Evolutionary conservation across 2,329 filamentous ascomycete species (phyloP).

Genomic region (Conoideocrella luteorostrata): DNA sequence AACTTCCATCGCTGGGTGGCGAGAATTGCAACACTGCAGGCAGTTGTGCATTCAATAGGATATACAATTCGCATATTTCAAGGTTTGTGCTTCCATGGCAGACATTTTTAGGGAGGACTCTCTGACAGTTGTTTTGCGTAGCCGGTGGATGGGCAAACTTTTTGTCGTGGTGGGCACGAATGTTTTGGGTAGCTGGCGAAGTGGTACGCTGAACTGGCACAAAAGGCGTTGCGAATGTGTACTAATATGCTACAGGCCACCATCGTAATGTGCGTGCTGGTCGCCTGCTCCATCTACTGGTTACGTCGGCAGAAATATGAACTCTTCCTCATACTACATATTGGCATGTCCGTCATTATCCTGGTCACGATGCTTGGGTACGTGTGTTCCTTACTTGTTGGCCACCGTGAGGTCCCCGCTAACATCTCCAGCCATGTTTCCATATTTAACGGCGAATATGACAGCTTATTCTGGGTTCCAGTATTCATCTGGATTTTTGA

Average conservation of each 20-base stretch:
- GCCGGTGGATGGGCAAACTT: slow-evolving; percentile 33
- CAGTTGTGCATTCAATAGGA: slow-evolving; percentile 54
- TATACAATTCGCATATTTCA: slow-evolving; percentile 44
- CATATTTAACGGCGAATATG: slow-evolving; percentile 44
- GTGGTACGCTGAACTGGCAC: slow-evolving; percentile 22
- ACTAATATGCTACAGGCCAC: slow-evolving; percentile 28
- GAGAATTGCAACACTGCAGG: slow-evolving; percentile 54
- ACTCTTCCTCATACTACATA: slow-evolving; percentile 42
- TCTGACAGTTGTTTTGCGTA: slow-evolving; percentile 13
- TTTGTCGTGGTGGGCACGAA: slow-evolving; percentile 29
- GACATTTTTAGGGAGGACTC: no score
- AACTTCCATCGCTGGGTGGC: slow-evolving; percentile 63
- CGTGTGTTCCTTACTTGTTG: slow-evolving; percentile 16
- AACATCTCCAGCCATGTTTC: slow-evolving; percentile 36
- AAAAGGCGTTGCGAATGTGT: background rate
- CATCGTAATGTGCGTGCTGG: slow-evolving; percentile 36
- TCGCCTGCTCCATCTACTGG: slow-evolving; percentile 43
- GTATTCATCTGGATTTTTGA: slow-evolving; percentile 44
- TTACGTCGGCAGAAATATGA: slow-evolving; percentile 49
- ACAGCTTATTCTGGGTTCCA: slow-evolving; percentile 43
- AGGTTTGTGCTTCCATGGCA: slow-evolving; percentile 22
- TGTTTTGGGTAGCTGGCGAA: slow-evolving; percentile 46
- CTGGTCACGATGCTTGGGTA: slow-evolving; percentile 46
- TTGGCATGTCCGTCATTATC: slow-evolving; percentile 42
- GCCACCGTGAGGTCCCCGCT: no score